Evolutionary conservation across 192 early-diverging fungal species (phyloP), one percentile per base, ranked within the genome.

Genomic region (Linnemannia hyalina): DNA sequence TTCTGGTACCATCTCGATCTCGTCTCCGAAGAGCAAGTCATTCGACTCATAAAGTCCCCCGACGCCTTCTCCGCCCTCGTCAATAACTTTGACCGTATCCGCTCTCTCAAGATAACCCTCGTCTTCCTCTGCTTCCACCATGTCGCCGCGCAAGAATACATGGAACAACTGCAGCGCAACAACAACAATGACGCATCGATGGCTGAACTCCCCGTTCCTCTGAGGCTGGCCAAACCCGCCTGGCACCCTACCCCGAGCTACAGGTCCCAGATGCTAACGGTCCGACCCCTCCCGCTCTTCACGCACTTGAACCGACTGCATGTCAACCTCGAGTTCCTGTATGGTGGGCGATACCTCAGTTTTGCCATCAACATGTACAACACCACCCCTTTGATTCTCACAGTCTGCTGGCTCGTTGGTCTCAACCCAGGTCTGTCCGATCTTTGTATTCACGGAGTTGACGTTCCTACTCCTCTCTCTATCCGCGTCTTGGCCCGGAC

Each of bases 401-500:
- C 60, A 32, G 60, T 29, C 8, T 65, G 60, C 29, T 65, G 60
- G 60, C 60, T 65, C 2, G 11, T 65, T 15, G 60, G 60, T 10
- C 60, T 65, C 13, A 65, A 65, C 11, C 60, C 60, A 4, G 26
- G 60, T 32, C 60, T 65, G 10, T 32, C 60, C 8, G 60, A 65
- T 32, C 26, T 65, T 65, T 26, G 60, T 32, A 26, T 65, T 32
- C 60, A 65, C 32, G 60, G 60, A 35, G n/a, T 65, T 9, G 60
- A 65, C 26, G 26, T 65, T 4, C 60, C 60, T 3, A 65, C 26
- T 11, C 26, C 60, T 32, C 60, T 65, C 3, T 65, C 10, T 29
- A 65, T 65, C 60, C 60, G 60, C 60, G 60, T 65, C 29, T 65
- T 65, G 29, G 60, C 60, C 29, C n/a, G 60, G 60, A 32, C 60